Evolutionary conservation across 306 rosid species (phyloP).

Genomic region (Gastrolobium villosum): DNA sequence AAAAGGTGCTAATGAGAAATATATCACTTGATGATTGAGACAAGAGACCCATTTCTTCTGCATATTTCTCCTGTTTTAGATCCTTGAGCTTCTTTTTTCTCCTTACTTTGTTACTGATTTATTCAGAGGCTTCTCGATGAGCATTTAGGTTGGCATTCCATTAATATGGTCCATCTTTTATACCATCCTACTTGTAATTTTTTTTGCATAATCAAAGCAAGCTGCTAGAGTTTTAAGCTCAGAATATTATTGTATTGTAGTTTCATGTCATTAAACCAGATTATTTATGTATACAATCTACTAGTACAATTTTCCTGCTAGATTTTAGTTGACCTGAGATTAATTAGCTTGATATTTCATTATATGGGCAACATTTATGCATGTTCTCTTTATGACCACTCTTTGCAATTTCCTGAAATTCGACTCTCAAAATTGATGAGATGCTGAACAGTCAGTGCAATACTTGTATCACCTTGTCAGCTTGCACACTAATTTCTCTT

Average conservation of each 20-base stretch:
- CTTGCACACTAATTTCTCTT: background rate
- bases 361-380: background rate
- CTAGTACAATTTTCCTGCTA: background rate
- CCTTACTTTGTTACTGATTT: background rate
- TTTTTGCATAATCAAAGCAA: conserved; percentile 11
- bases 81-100: background rate
- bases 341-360: background rate
- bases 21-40: conserved; percentile 19
- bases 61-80: background rate
- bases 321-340: conserved; percentile 8
- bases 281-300: conserved; percentile 18
- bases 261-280: conserved; percentile 2
- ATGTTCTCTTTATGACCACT: background rate
- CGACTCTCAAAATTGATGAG: conserved; percentile 6
- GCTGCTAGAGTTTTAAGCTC: background rate
- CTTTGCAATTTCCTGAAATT: conserved; percentile 4
- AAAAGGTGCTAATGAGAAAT: conserved; percentile 19
- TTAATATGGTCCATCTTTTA: conserved; percentile 1
- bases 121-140: background rate
- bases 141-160: conserved; percentile 27
- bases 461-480: background rate
- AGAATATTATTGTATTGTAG: background rate
- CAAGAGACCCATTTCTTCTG: background rate
- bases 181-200: background rate
- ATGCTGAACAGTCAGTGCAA: conserved; percentile 16